phyloP scores from a whole-genome alignment of 441 rosid species.

The Bruguiera hainesii region DNA sequence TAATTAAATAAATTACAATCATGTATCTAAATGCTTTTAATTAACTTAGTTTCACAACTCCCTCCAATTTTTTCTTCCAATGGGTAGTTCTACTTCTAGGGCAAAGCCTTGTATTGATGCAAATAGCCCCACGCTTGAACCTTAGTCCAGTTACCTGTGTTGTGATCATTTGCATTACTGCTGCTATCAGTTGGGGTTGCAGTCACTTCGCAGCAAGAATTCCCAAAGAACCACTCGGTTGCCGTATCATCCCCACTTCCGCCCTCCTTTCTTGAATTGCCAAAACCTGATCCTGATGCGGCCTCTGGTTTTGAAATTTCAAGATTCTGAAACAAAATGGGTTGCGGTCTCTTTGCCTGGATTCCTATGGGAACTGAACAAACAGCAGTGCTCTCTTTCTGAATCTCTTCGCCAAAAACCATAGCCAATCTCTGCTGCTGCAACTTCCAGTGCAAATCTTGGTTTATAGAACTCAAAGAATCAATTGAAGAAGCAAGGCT shows the following conservation, averaged over 20 bases:
- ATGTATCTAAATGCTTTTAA: conserved; percentile 27
- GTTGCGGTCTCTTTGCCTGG: conserved; percentile 51
- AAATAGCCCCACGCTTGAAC: conserved; percentile 66
- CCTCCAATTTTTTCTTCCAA: background rate
- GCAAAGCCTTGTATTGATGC: conserved; percentile 54
- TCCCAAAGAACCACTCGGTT: conserved; percentile 90
- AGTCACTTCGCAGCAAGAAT: conserved; percentile 47
- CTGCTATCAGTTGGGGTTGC: conserved; percentile 33
- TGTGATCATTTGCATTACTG: conserved; percentile 35
- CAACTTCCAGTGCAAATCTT: conserved; percentile 94
- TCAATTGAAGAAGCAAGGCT: conserved; percentile 79
- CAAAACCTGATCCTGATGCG: conserved; percentile 22
- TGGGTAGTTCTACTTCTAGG: conserved; percentile 35
- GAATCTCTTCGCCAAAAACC: conserved; percentile 52
- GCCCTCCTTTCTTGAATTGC: conserved; percentile 40
- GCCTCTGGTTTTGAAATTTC: conserved; percentile 42
- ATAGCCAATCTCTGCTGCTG: conserved; percentile 85
- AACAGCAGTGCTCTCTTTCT: conserved; percentile 33
- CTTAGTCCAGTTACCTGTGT: conserved; percentile 47
- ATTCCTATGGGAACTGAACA: conserved; percentile 37
- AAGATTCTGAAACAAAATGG: conserved; percentile 66
- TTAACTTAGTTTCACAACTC: background rate
- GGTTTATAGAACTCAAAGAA: conserved; percentile 83
- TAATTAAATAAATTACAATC: conserved; percentile 18
- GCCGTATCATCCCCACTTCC: conserved; percentile 25